Evolutionary conservation across 345 rosid species (phyloP).

Genomic region (Physaria fendleri): DNA sequence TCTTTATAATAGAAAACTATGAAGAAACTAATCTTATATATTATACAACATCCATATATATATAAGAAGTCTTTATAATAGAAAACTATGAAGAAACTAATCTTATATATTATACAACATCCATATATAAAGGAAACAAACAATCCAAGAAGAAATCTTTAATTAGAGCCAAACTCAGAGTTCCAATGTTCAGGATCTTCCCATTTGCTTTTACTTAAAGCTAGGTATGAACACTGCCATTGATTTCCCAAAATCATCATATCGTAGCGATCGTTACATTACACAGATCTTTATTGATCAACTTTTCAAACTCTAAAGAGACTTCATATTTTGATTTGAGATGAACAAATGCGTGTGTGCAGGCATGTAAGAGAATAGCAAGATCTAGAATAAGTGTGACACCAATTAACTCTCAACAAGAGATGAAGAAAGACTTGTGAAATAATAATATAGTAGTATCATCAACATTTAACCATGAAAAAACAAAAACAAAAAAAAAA

Average conservation of each 20-base stretch:
- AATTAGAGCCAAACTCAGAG: constrained; percentile 74
- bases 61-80: background rate
- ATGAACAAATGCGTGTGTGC: too few species aligned
- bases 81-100: background rate
- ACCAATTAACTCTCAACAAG: too few species aligned
- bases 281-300: background rate
- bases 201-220: constrained; percentile 85
- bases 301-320: background rate
- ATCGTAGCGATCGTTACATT: constrained; percentile 50
- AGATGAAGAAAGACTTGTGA: too few species aligned
- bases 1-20: background rate
- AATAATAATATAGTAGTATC: too few species aligned
- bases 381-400: too few species aligned
- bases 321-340: background rate
- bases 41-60: too few species aligned
- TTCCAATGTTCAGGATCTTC: constrained; percentile 91
- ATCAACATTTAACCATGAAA: too few species aligned
- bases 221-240: constrained; percentile 88
- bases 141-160: constrained; percentile 9
- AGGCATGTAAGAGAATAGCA: too few species aligned
- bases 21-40: background rate
- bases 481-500: too few species aligned
- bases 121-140: too few species aligned
- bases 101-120: background rate
- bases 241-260: constrained; percentile 73